A percentile compares a stretch with the other conserved stretches of the same genome.
Conservation (phyloP, 306 rosid species). For the Vigna trinervia region DNA sequence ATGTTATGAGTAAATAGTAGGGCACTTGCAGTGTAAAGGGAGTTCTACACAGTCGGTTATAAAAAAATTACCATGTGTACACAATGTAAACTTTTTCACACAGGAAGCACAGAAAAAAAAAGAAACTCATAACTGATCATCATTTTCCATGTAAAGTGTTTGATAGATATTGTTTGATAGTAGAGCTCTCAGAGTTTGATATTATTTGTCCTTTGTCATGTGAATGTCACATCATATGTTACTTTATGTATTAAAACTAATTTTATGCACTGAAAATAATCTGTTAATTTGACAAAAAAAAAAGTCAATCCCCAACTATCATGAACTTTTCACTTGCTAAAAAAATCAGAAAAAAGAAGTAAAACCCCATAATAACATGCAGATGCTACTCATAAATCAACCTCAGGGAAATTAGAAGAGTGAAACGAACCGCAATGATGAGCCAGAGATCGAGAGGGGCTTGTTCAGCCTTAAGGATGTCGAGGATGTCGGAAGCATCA, state of each 20-base stretch:
- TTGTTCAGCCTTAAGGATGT: slow-evolving; percentile 97
- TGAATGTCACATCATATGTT: no score
- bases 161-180: no score
- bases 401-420: background rate
- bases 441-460: slow-evolving; percentile 99
- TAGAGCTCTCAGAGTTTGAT: no score
- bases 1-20: background rate
- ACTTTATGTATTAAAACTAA: no score
- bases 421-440: slow-evolving; percentile 75
- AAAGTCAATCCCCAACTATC: background rate
- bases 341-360: background rate
- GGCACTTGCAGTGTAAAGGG: no score
- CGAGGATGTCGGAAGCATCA: slow-evolving; percentile 94
- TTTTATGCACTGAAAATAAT: no score
- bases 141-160: background rate
- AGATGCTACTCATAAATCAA: background rate
- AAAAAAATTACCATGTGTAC: background rate
- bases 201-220: no score
- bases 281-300: no score
- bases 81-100: background rate
- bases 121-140: background rate
- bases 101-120: background rate
- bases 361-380: background rate
- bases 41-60: background rate
- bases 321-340: background rate